Evolutionary conservation across 352 stramenopile genomes (phyloP), one percentile per base, ranked within the genome.

Genomic region (Phytophthora sansomeana): DNA sequence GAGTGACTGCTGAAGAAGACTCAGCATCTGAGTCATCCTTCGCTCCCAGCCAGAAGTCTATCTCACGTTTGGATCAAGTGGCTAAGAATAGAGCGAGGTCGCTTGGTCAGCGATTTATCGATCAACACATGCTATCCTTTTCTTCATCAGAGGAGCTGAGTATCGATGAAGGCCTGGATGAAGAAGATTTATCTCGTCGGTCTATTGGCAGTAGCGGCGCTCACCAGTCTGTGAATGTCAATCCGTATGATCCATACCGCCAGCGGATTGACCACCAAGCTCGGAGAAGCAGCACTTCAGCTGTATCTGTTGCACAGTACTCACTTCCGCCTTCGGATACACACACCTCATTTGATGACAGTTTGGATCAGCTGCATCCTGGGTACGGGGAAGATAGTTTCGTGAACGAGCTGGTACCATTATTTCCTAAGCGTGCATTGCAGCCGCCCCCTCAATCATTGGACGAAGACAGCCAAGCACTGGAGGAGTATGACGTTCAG

Each of bases 281-380:
- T 10, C 53, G 71, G 26, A 58, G 67, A 58, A 67, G 48, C 21
- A 82, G 74, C 36, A 56, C 32, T 10, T 78, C 63, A 38, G 62
- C 67, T 42, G 52, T 53, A 29, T 80, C 74, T 11, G 46, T 82
- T 5, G 44, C 52, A 6, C 85, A 91, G 55, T 91, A 85, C 26
- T 91, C 82, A 29, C 58, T 91, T 51, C 83, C 81, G 26, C 62
- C 73, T 9, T 90, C 83, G 0, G 81, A 91, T 21, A 79, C 78
- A 21, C 77, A 87, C 30, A 91, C 77, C 53, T 93, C 77, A 8
- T 79, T 90, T 38, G 74, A 82, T 43, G 78, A 83, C 16, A 89
- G 66, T 32, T 67, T 86, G n/a, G 58, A 70, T 51, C 64, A 58
- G 0, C 32, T 66, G 1, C 54, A 58, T 9, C 30, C 48, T 60